Evolutionary conservation across 768 basidiomycete species (phyloP), one percentile per base, ranked within the genome.

Genomic region (Myochromella boudieri): DNA sequence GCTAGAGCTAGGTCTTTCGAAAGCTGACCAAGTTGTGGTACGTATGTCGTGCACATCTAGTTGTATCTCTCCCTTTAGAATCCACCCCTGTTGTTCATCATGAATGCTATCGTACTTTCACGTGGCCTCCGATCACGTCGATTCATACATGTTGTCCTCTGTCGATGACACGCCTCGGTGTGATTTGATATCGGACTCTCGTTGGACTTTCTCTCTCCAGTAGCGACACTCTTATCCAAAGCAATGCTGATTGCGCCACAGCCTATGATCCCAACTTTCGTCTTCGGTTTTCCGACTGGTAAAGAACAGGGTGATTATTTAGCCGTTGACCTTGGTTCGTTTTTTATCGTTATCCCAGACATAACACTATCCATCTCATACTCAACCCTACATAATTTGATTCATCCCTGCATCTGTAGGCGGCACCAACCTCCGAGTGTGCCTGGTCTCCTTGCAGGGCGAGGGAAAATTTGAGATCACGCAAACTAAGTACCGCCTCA

Each of bases 371-470:
- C 37, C 38, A 39, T 44, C 41, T 48, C 33, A 49, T 34, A 32
- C 24, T 36, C 27, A 9, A 28, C 40, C 37, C 20, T 20, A 32
- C 37, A 29, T 25, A 42, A 36, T 8, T 12, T 37, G 14, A 48
- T 43, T 32, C 3, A 49, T 28, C 15, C 8, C 24, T 20, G 14
- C 10, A 26, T n/a, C 9, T 38, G 6, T 33, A 91, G 90, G 91
- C 42, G 95, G 95, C 26, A 98, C 95, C 18, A 98, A 99, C 62
- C 79, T 99, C n/a, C 93, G 97, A 34, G 97, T 97, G 34, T 99
- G 97, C 69, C 85, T 97, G 34, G 95, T 99, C 40, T 89, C 85
- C 22, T 74, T 99, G 2, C 83, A 88, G 56, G 97, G 97, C 20
- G 79, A 84, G 8, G 95, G 97, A 49, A 95, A 95, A 72, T 99